Percentiles rank a stretch among this genome's conserved stretches.
Conservation (phyloP, 2,329 filamentous ascomycete species). For the Neofusicoccum parvum region DNA sequence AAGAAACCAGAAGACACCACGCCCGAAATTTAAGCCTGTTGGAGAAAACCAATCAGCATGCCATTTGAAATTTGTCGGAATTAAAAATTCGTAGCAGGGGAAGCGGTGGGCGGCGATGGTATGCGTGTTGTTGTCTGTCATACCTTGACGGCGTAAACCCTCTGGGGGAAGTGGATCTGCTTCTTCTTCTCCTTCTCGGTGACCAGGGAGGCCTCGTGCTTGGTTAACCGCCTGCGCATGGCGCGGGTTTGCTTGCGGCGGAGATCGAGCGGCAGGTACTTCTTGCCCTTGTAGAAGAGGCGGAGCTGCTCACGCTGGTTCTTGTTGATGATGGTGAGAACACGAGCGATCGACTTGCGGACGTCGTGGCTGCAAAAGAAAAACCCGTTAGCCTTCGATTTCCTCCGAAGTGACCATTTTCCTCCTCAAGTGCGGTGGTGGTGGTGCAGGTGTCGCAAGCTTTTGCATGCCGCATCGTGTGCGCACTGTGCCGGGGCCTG, state of each 20-base stretch:
- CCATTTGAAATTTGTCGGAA: neutral
- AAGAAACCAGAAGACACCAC: slow-evolving; percentile 22
- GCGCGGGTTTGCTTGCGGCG: slow-evolving; percentile 97
- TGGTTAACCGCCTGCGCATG: slow-evolving; percentile 91
- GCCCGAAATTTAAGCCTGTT: slow-evolving; percentile 15
- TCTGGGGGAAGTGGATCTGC: slow-evolving; percentile 92
- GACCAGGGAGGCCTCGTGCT: slow-evolving; percentile 81
- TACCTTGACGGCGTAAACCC: slow-evolving; percentile 99
- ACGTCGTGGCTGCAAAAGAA: slow-evolving; percentile 78
- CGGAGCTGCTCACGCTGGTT: slow-evolving; percentile 98
- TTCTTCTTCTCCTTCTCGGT: slow-evolving; percentile 98
- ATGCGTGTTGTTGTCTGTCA: slow-evolving; percentile 25
- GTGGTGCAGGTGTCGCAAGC: neutral
- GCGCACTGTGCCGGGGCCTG: slow-evolving; percentile 28
- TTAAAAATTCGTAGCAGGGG: too few species aligned
- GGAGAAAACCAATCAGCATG: neutral
- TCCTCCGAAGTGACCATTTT: neutral
- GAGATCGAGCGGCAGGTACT: slow-evolving; percentile 98
- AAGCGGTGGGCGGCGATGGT: neutral
- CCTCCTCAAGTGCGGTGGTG: slow-evolving; percentile 1
- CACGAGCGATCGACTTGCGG: slow-evolving; percentile 98
- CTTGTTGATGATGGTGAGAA: slow-evolving; percentile 99
- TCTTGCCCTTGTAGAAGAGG: slow-evolving; percentile 99
- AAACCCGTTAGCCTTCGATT: slow-evolving; percentile 24
- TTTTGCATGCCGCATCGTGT: neutral